Base-by-base conservation (phyloP, 2,329 filamentous ascomycete species). In the Trichoderma pleuroti region DNA sequence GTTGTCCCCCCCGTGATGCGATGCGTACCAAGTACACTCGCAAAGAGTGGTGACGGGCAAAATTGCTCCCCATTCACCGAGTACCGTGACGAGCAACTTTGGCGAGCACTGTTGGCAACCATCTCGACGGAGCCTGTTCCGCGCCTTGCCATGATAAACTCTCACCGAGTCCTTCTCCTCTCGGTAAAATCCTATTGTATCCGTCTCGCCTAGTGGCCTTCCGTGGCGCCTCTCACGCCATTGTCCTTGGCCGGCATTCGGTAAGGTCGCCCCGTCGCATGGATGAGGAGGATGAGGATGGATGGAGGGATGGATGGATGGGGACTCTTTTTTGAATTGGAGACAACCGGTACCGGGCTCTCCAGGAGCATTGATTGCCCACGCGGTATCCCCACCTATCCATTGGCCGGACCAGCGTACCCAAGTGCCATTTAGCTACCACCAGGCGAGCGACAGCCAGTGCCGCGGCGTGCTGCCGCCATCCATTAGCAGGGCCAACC, bases 401-500 rank as follows among this genome's bases (percentile, higher is more conserved):
- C 65, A 68, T 68, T 68, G 65, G 65, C 54, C 36, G 30, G 30
- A 24, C n/a, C 28, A 14, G 36, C 24, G 46, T 21, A 39, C 34
- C 52, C 64, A 57, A 67, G 28, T 42, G 36, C 34, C 26, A 42
- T 66, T 59, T 67, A 59, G 64, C 34, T 66, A 66, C 63, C 21
- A 46, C 64, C 64, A 67, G 64, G 64, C 64, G 64, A 67, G 64
- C 64, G 11, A 59, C 36, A 57, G 49, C 52, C 64, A 59, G 52
- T 46, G 54, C 64, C 52, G 36, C 64, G 64, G 64, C 34, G 18
- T 59, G 26, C 34, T 42, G 16, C 54, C 52, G 34, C 64, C 64
- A 24, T 46, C 24, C 36, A 34, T 34, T 34, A 49, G 65, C 39
- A 68, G 54, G 54, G 39, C 65, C 54, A 46, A 46, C 30, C 10